phyloP scores from a whole-genome alignment of 2,329 filamentous ascomycete genomes.

The Beauveria scarabaeidicola region DNA sequence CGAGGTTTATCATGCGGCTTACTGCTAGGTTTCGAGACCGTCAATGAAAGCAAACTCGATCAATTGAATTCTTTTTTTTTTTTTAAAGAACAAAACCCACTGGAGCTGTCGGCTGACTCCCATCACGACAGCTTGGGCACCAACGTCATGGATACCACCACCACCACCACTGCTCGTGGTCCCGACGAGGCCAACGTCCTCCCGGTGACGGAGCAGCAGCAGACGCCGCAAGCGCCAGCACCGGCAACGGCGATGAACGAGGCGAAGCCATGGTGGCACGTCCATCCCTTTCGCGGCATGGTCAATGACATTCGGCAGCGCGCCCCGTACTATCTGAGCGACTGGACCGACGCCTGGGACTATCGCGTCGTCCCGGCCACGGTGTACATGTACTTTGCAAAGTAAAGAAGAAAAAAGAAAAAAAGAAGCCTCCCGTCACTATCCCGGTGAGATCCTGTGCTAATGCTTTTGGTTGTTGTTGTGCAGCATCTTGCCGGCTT shows the following conservation, averaged over 20 bases:
- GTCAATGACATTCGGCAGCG: constrained; percentile 66
- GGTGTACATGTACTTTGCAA: constrained; percentile 91
- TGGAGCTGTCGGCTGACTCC: neutral
- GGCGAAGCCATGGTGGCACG: constrained; percentile 58
- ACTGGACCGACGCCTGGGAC: constrained; percentile 83
- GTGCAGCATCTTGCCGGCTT: constrained; percentile 68
- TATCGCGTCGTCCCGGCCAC: constrained; percentile 83
- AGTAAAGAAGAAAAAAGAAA: constrained; percentile 43
- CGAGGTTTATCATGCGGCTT: no score
- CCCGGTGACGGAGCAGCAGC: neutral
- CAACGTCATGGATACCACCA: neutral
- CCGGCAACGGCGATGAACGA: neutral
- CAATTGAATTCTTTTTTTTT: no score
- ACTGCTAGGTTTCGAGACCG: no score
- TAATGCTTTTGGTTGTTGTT: constrained; percentile 9
- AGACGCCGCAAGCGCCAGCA: neutral
- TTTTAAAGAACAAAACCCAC: no score
- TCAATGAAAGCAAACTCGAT: no score
- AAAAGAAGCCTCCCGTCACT: neutral
- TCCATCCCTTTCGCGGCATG: constrained; percentile 71
- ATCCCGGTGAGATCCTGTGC: neutral
- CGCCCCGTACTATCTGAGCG: constrained; percentile 69
- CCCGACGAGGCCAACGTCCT: neutral
- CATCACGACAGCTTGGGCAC: neutral
- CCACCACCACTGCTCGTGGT: neutral